phyloP scores from a whole-genome alignment of 2,329 filamentous ascomycete genomes.

The Hypoxylon sp. region DNA sequence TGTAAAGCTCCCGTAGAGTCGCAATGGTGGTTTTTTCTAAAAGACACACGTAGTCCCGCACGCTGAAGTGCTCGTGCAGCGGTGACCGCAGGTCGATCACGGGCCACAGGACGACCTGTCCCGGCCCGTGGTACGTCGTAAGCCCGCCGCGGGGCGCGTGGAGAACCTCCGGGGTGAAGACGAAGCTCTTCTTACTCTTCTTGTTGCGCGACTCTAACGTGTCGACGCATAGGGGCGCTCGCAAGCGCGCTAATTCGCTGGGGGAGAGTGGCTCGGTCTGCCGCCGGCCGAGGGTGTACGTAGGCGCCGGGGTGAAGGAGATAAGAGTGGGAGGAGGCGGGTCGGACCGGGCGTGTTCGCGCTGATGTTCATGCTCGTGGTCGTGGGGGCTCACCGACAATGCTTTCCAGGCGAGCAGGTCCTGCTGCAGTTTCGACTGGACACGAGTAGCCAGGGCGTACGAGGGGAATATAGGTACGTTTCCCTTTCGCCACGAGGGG shows the following conservation, averaged over 20 bases:
- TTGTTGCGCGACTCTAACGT: neutral
- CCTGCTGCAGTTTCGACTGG: constrained; percentile 59
- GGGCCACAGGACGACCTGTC: constrained; percentile 93
- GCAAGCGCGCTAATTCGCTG: constrained; percentile 63
- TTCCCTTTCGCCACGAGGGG: constrained; percentile 45
- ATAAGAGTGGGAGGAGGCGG: constrained; percentile 74
- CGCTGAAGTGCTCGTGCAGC: constrained; percentile 71
- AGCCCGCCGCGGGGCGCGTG: constrained; percentile 87
- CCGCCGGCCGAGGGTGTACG: constrained; percentile 91
- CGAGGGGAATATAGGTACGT: constrained; percentile 50
- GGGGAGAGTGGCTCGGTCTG: constrained; percentile 69
- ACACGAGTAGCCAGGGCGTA: constrained; percentile 58
- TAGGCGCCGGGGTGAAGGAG: constrained; percentile 85
- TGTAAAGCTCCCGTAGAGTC: constrained; percentile 69
- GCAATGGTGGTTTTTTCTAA: constrained; percentile 83
- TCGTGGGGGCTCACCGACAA: neutral
- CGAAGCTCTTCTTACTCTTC: neutral
- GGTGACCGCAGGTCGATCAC: constrained; percentile 81
- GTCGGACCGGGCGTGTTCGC: constrained; percentile 33
- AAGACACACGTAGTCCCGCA: constrained; percentile 82
- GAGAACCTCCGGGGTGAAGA: constrained; percentile 71
- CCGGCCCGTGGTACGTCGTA: constrained; percentile 95
- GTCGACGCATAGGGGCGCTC: constrained; percentile 57
- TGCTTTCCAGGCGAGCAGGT: constrained; percentile 72
- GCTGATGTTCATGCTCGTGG: neutral